Base-by-base conservation (phyloP, 768 basidiomycete genomes). In the Trametes meyenii region DNA sequence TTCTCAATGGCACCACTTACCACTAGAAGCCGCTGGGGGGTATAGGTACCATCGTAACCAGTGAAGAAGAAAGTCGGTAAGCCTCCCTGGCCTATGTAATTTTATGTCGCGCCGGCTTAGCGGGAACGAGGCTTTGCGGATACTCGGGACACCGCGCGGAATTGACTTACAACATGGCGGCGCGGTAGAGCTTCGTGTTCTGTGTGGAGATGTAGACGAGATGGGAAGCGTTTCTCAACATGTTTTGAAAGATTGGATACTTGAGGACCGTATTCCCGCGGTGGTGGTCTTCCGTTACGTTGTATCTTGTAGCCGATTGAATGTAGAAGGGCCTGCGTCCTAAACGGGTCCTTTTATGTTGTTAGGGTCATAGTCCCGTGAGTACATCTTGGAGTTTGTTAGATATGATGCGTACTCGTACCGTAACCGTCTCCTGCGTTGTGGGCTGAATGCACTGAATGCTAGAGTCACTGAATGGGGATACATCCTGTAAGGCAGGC, bases 261-360 rank as follows among this genome's bases (percentile, higher is more conserved):
- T n/a, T 36, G n/a, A 45, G 43, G 35, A 24, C 36, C 21, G 33
- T 33, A 11, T 35, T 54, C 44, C 16, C 51, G 35, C 58, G 42
- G 42, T 23, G 19, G 13, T 16, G 24, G 23, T 50, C 29, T 24
- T 14, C 36, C 40, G 39, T 50, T 60, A 55, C 59, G 51, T 60
- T 5, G n/a, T 26, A 19, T 39, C 39, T 16, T 33, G 19, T 58
- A 50, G 39, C 48, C 49, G 57, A 58, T 19, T 58, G 38, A 58
- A 58, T 58, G 17, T 19, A 35, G 57, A 58, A 58, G 57, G 13
- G 2, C 24, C 29, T 14, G 11, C 13, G 48, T 42, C 38, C 21
- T 42, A 46, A 49, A 39, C 13, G n/a, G 33, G 33, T 24, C 21
- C 14, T 13, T 48, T 38, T 21, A 8, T 0, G 35, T 33, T 7